These are phyloP conservation scores for Pinus albicaulis DNA, from an alignment of 75 land plant species.

Conservation along the genomic window DNA sequence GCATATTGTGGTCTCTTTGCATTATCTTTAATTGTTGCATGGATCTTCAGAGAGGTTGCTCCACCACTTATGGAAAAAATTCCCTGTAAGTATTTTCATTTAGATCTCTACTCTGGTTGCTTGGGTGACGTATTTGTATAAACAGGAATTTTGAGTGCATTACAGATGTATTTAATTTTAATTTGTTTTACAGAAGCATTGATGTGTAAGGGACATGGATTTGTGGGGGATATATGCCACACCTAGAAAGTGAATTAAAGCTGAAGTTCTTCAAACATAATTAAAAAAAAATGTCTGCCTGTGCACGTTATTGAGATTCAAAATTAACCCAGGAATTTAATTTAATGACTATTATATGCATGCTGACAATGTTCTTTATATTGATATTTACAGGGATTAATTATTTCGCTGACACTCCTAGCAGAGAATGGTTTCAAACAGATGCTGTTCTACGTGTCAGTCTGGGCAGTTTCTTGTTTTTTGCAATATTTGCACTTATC, in stretches of 20 bases:
- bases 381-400: conserved; percentile 80
- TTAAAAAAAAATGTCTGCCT: too few species aligned
- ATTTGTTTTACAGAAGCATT: not conserved
- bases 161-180: not conserved
- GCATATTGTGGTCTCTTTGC: conserved; percentile 94
- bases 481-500: conserved; percentile 61
- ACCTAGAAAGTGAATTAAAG: not conserved
- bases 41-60: conserved; percentile 78
- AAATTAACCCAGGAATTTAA: not conserved
- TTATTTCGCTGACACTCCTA: conserved; percentile 43
- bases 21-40: conserved; percentile 70
- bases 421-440: conserved; percentile 79
- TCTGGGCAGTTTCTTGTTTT: conserved; percentile 92
- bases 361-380: conserved; percentile 31
- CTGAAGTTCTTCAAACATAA: too few species aligned
- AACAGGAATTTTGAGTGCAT: not conserved
- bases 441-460: conserved; percentile 95
- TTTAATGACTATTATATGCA: not conserved
- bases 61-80: conserved; percentile 73
- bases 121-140: not conserved
- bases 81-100: conserved; percentile 48
- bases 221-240: not conserved
- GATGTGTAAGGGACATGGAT: not conserved
- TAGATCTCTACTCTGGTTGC: not conserved
- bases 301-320: too few species aligned